These are phyloP conservation scores for Seiridium cupressi DNA, from an alignment of 2,329 filamentous ascomycete species.

Conservation along the genomic window DNA sequence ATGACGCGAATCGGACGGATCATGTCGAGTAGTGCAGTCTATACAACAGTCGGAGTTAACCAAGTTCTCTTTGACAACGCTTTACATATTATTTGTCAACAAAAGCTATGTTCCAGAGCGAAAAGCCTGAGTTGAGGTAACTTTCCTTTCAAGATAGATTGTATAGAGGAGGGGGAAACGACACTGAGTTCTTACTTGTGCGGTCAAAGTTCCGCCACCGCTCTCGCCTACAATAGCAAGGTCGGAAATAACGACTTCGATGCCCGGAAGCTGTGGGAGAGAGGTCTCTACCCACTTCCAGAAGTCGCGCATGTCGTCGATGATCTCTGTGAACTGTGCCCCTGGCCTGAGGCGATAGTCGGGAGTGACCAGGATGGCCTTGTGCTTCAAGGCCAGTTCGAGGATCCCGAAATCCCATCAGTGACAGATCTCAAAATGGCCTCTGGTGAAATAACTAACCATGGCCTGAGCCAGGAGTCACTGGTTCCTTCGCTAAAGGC, in stretches of 20 bases:
- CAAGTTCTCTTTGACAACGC: too few relatives aligned
- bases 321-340: constrained; percentile 5
- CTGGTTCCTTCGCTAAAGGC: constrained; percentile 2
- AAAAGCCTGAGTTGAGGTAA: too few relatives aligned
- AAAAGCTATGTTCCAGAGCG: too few relatives aligned
- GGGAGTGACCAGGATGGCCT: constrained; percentile 30
- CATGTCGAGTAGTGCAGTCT: constrained; percentile 7
- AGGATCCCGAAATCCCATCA: constrained; percentile 6
- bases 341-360: constrained; percentile 14
- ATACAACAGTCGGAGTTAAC: too few relatives aligned
- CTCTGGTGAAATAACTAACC: not conserved
- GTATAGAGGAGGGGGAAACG: too few relatives aligned
- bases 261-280: not conserved
- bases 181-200: not conserved
- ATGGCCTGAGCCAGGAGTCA: not conserved
- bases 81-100: too few relatives aligned
- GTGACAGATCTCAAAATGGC: too few relatives aligned
- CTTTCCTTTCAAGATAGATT: too few relatives aligned
- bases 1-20: constrained; percentile 3
- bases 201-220: constrained; percentile 5
- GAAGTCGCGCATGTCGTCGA: constrained; percentile 12
- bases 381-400: constrained; percentile 9
- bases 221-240: constrained; percentile 7
- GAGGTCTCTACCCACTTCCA: constrained; percentile 9
- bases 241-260: constrained; percentile 3